These are phyloP conservation scores for Podaxis pistillaris DNA, from an alignment of 768 basidiomycete genomes.

Conservation along the genomic window DNA sequence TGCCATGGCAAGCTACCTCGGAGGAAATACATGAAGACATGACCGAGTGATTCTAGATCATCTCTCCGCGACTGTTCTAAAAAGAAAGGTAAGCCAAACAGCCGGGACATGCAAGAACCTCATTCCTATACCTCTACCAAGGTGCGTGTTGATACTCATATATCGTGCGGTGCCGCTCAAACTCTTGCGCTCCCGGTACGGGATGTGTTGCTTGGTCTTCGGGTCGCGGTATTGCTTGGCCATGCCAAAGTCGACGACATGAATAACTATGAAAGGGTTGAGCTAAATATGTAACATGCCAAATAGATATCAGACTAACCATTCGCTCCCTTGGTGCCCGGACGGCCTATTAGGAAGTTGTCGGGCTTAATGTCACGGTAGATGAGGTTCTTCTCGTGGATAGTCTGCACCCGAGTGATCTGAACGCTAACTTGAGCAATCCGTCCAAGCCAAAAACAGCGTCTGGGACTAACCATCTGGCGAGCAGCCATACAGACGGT, in stretches of 20 bases:
- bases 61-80: slow-evolving; percentile 91
- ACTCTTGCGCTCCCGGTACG: slow-evolving; percentile 97
- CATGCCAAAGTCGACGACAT: slow-evolving; percentile 99
- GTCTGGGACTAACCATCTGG: slow-evolving; percentile 71
- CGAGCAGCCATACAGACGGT: slow-evolving; percentile 99
- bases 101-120: slow-evolving; percentile 9
- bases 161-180: slow-evolving; percentile 96
- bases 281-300: slow-evolving; percentile 12
- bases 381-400: slow-evolving; percentile 99
- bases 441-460: slow-evolving; percentile 6
- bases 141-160: slow-evolving; percentile 99
- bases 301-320: slow-evolving; percentile 40
- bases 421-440: slow-evolving; percentile 29
- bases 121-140: slow-evolving; percentile 76
- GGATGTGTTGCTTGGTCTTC: slow-evolving; percentile 99
- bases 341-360: slow-evolving; percentile 96
- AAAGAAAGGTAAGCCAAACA: background rate
- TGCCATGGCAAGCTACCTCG: slow-evolving; percentile 98
- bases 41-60: slow-evolving; percentile 97
- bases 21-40: slow-evolving; percentile 99
- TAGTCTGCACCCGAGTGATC: slow-evolving; percentile 94
- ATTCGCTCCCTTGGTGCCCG: slow-evolving; percentile 87
- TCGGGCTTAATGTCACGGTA: slow-evolving; percentile 99
- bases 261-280: slow-evolving; percentile 56
- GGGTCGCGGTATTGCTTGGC: slow-evolving; percentile 99